phyloP scores from a whole-genome alignment of 805 yeast genomes.

The Schwanniomyces sp. region DNA sequence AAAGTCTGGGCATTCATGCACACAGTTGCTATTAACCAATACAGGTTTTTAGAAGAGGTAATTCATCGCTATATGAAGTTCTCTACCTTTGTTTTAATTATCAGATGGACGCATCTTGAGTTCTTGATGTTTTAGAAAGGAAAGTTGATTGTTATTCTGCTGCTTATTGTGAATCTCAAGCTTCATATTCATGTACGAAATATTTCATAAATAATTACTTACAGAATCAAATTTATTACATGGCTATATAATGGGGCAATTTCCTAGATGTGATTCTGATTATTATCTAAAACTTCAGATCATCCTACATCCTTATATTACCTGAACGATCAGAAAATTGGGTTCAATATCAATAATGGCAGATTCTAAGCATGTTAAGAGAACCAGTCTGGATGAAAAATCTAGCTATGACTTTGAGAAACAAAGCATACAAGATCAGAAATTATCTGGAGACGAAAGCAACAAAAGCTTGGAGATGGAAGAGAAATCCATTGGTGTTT shows the following conservation, averaged over 20 bases:
- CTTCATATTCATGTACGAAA: neutral
- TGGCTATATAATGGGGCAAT: neutral
- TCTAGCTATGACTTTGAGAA: neutral
- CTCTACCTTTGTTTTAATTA: neutral
- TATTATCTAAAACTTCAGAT: too few species aligned
- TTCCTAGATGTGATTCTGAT: neutral
- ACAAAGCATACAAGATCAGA: neutral
- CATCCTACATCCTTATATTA: neutral
- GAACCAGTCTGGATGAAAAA: neutral
- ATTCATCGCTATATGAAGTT: neutral
- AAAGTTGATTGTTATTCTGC: neutral
- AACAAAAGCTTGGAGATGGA: neutral
- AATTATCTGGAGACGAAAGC: neutral
- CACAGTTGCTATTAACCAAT: neutral
- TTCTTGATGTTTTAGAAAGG: neutral
- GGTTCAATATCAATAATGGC: neutral
- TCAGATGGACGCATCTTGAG: neutral
- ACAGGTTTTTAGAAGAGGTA: neutral
- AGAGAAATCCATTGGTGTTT: slow-evolving; percentile 11
- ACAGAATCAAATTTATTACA: neutral
- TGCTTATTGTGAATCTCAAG: neutral
- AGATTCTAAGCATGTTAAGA: neutral
- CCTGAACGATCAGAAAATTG: neutral
- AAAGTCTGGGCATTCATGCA: neutral
- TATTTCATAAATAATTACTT: neutral